These are phyloP conservation scores for Pulicaria dysenterica DNA, from an alignment of 129 eudicot genomes.

Conservation along the genomic window DNA sequence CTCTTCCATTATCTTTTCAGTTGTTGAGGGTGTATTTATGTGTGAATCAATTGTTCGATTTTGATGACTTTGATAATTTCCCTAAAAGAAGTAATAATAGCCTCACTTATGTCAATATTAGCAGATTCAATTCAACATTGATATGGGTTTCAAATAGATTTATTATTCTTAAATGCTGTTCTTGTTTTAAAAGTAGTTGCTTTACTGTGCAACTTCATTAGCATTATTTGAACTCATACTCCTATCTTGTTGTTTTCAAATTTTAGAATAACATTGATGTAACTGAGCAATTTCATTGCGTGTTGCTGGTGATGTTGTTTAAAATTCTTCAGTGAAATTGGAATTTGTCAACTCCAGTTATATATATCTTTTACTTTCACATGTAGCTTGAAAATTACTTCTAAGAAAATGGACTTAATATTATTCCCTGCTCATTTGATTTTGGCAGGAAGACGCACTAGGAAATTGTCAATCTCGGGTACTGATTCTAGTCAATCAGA, in stretches of 20 bases:
- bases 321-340: neutral
- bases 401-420: neutral
- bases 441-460: conserved; percentile 28
- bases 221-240: conserved; percentile 1
- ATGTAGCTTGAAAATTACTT: conserved; percentile 15
- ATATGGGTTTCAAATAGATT: neutral
- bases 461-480: conserved; percentile 18
- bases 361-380: neutral
- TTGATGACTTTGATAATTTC: neutral
- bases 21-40: neutral
- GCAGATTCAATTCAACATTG: neutral
- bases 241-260: neutral
- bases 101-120: neutral
- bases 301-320: too few species aligned
- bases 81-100: neutral
- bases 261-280: neutral
- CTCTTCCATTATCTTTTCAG: neutral
- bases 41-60: neutral
- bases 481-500: conserved; percentile 8
- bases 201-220: neutral
- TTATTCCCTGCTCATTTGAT: neutral
- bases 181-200: neutral
- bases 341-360: neutral
- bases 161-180: neutral
- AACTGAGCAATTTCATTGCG: too few species aligned